These are phyloP conservation scores for Gastrolobium villosum DNA, from an alignment of 306 rosid genomes.

Conservation along the genomic window DNA sequence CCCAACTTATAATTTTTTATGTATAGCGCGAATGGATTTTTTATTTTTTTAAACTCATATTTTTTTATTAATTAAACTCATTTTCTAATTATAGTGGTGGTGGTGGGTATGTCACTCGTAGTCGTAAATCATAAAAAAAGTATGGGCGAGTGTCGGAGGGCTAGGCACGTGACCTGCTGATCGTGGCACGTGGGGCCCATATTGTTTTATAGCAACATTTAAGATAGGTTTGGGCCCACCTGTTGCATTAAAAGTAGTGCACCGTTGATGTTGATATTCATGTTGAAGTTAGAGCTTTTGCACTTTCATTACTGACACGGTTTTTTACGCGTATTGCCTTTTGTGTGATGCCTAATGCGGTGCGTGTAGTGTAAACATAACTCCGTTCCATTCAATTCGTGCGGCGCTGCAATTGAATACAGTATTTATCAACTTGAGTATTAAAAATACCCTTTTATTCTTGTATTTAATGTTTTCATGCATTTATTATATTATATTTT, in stretches of 20 bases:
- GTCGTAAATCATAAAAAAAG: too few relatives aligned
- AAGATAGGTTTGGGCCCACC: background rate
- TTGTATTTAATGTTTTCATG: too few relatives aligned
- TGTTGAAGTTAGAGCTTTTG: background rate
- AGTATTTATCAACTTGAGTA: too few relatives aligned
- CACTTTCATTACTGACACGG: background rate
- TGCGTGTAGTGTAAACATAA: background rate
- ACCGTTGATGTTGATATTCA: background rate
- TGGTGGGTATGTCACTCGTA: background rate
- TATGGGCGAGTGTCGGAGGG: background rate
- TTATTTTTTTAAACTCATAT: too few relatives aligned
- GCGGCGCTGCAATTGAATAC: background rate
- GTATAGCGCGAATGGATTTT: too few relatives aligned
- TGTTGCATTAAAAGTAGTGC: conserved; percentile 16
- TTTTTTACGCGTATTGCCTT: background rate
- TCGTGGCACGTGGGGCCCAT: conserved; percentile 16
- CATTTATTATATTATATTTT: too few relatives aligned
- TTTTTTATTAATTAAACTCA: too few relatives aligned
- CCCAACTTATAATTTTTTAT: too few relatives aligned
- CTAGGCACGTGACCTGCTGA: background rate
- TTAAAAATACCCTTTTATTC: too few relatives aligned
- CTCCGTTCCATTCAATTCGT: background rate
- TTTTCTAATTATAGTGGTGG: background rate
- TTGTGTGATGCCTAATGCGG: background rate
- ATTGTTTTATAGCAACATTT: too few relatives aligned